Base-by-base conservation (phyloP, 345 rosid genomes). In the Lepidium didymum region DNA sequence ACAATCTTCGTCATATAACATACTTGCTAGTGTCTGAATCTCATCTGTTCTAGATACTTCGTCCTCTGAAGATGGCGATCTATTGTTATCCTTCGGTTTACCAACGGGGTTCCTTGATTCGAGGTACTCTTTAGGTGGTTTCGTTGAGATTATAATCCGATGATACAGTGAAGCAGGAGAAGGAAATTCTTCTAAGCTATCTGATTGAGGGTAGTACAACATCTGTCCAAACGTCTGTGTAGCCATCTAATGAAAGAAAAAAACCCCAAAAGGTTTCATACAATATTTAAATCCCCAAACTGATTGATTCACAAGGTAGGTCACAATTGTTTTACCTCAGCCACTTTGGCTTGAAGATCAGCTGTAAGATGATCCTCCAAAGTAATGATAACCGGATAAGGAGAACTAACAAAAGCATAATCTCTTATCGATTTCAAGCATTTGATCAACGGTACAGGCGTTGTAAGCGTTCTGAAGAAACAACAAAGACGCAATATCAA, bases 351-450 rank as follows among this genome's bases (percentile, higher is more conserved):
- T 74, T 94, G 99, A 77, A 94, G 93, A 56, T 91, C 86, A 35
- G 90, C 68, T 18, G 91, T 89, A 67, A 94, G 96, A 62, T 94
- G 99, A 66, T 94, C 99, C 71, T 94, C 99, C 53, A 94, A 74
- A 62, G 99, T 94, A 60, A 91, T 86, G 23, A 94, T 83, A 53
- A 94, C 96, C 0, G 99, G 97, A 69, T 82, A 94, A 10, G 88
- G 87, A 12, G 99, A 91, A 53, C 75, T 82, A 54, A 37, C 65
- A 76, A 95, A 95, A 25, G 96, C 97, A 75, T 85, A 54, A 64
- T 86, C 85, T 76, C 84, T 85, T 15, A 95, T 89, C 21, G 97
- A 89, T 71, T 64, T 80, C 75, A 95, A 77, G 69, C 96, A 95
- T 69, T 84, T 84, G 68, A 82, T 75, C 4, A 91, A 86, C 15